Percentiles rank a stretch among this genome's conserved stretches.
These are phyloP conservation scores for Kwoniella shandongensis DNA, from an alignment of 768 basidiomycete genomes.

Conservation along the genomic window DNA sequence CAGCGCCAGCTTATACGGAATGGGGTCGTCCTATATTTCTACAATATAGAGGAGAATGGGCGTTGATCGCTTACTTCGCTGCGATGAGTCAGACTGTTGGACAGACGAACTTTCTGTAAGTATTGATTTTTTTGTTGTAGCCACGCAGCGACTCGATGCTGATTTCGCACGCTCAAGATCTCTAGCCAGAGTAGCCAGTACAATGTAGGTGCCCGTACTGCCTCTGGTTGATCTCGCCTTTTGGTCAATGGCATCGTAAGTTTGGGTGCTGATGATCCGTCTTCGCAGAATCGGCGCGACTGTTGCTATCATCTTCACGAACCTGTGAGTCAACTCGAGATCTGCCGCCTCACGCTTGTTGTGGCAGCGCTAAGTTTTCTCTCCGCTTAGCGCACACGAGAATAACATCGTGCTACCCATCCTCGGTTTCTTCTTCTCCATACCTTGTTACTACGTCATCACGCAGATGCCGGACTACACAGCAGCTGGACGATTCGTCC, in stretches of 20 bases:
- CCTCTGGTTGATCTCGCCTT: constrained; percentile 3
- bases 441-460: constrained; percentile 90
- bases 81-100: constrained; percentile 50
- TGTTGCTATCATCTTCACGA: constrained; percentile 15
- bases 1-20: constrained; percentile 85
- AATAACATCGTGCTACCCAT: constrained; percentile 71
- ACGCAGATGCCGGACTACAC: constrained; percentile 56
- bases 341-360: too few species aligned
- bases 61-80: constrained; percentile 75
- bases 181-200: constrained; percentile 79
- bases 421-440: constrained; percentile 72
- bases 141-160: not conserved
- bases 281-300: constrained; percentile 11
- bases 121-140: not conserved
- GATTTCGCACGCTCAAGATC: constrained; percentile 26
- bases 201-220: constrained; percentile 61
- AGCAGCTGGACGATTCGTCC: constrained; percentile 43
- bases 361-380: not conserved
- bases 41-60: constrained; percentile 90
- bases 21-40: constrained; percentile 73
- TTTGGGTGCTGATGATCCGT: not conserved
- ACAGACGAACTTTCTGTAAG: constrained; percentile 79
- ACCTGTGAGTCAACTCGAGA: not conserved
- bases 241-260: not conserved
- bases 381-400: constrained; percentile 63